These are phyloP conservation scores for Pseudozyma thailandica DNA, from an alignment of 1,284 basidiomycete species.

Conservation along the genomic window DNA sequence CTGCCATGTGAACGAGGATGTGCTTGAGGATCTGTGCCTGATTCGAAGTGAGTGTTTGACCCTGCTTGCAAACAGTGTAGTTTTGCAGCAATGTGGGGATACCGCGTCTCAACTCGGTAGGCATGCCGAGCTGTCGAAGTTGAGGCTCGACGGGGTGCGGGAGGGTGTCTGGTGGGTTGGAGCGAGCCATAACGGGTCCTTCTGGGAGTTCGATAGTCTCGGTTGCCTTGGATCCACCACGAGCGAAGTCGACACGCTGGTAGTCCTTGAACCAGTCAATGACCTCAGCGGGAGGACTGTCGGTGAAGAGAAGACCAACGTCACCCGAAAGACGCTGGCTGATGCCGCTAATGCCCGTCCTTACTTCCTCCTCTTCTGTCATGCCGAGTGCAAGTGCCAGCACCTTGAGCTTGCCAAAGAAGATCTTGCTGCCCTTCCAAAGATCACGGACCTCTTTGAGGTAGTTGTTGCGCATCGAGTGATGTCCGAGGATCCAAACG, in stretches of 20 bases:
- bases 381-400: constrained; percentile 96
- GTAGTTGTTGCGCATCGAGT: constrained; percentile 92
- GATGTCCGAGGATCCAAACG: constrained; percentile 93
- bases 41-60: constrained; percentile 81
- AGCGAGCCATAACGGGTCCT: constrained; percentile 64
- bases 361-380: constrained; percentile 86
- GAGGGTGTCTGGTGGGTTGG: constrained; percentile 74
- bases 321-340: constrained; percentile 91
- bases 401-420: constrained; percentile 90
- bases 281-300: constrained; percentile 86
- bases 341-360: constrained; percentile 81
- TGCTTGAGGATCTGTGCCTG: constrained; percentile 67
- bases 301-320: constrained; percentile 91
- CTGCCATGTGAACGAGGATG: constrained; percentile 62
- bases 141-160: constrained; percentile 97
- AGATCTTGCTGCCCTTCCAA: constrained; percentile 86
- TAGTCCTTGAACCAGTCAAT: constrained; percentile 94
- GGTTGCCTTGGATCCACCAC: constrained; percentile 83
- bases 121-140: constrained; percentile 87
- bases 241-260: constrained; percentile 88
- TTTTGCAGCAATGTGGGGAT: constrained; percentile 81
- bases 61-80: constrained; percentile 85
- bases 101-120: constrained; percentile 84
- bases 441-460: constrained; percentile 90
- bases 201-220: constrained; percentile 81